Evolutionary conservation across 495 filamentous ascomycete species (phyloP).

Genomic region (Astrothelium macrocarpum): DNA sequence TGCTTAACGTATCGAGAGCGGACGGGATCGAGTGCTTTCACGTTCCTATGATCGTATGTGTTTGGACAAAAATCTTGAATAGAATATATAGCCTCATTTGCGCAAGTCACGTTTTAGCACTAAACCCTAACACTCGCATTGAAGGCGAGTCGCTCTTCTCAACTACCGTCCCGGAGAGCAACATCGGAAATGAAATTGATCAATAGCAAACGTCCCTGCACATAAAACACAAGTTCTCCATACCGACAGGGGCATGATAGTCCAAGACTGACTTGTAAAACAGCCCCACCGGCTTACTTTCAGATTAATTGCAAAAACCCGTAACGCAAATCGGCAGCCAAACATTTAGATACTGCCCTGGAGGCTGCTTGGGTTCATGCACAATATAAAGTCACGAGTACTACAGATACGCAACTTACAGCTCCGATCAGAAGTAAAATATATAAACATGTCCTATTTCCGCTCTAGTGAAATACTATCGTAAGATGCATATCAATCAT

Average conservation of each 20-base stretch:
- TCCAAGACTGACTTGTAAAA: too few species aligned
- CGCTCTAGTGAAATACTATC: background rate
- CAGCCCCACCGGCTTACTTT: too few species aligned
- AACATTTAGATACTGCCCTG: too few species aligned
- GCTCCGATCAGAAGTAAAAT: background rate
- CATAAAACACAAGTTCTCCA: background rate
- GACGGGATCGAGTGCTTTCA: conserved; percentile 7
- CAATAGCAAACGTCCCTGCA: background rate
- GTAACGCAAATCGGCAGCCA: too few species aligned
- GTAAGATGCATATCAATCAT: background rate
- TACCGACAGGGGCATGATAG: too few species aligned
- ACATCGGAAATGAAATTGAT: background rate
- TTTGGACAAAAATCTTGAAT: background rate
- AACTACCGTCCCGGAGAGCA: background rate
- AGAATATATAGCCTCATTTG: background rate
- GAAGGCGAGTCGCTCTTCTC: background rate
- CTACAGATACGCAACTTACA: background rate
- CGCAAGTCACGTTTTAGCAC: background rate
- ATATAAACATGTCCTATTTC: background rate
- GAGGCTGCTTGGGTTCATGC: too few species aligned
- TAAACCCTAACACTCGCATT: background rate
- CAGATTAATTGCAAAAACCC: too few species aligned
- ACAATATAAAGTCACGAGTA: too few species aligned
- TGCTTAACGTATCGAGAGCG: conserved; percentile 8
- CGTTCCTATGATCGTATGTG: conserved; percentile 6